These are phyloP conservation scores for Mycena sanguinolenta DNA, from an alignment of 768 basidiomycete species.

Conservation along the genomic window DNA sequence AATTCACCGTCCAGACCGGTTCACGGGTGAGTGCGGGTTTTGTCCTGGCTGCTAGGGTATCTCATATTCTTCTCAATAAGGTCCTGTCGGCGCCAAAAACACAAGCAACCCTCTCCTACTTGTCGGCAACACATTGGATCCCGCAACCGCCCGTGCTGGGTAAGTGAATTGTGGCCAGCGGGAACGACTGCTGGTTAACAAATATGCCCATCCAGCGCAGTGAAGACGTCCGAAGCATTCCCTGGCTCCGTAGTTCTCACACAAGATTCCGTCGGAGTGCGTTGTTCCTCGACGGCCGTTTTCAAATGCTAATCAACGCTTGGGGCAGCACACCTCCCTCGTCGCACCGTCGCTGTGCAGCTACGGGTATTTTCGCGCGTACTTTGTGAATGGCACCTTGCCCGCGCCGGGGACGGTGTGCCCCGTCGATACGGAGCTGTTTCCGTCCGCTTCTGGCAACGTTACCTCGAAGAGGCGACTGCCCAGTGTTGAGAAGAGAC, in stretches of 20 bases:
- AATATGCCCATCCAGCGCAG: background rate
- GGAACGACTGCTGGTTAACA: background rate
- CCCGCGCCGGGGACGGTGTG: slow-evolving; percentile 19
- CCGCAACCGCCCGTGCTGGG: background rate
- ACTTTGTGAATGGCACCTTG: slow-evolving; percentile 22
- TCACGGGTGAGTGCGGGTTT: background rate
- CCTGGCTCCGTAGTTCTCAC: slow-evolving; percentile 15
- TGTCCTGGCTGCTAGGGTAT: background rate
- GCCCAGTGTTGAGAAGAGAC: background rate
- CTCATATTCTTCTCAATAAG: background rate
- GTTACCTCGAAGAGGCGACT: background rate
- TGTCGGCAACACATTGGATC: background rate
- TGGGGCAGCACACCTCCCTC: slow-evolving; percentile 10
- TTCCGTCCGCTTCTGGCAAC: background rate
- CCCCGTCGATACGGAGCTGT: background rate
- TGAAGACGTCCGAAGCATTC: background rate
- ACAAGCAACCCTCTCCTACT: background rate
- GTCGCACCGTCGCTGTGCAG: slow-evolving; percentile 4
- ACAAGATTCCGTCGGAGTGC: slow-evolving; percentile 5
- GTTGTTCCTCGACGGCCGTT: background rate
- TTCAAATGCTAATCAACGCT: background rate
- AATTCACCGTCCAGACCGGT: background rate
- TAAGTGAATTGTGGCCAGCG: background rate
- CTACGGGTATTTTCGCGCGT: background rate
- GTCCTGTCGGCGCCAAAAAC: background rate